Evolutionary conservation across 2,329 filamentous ascomycete species (phyloP).

Genomic region (Aaosphaeria pasadenensis): DNA sequence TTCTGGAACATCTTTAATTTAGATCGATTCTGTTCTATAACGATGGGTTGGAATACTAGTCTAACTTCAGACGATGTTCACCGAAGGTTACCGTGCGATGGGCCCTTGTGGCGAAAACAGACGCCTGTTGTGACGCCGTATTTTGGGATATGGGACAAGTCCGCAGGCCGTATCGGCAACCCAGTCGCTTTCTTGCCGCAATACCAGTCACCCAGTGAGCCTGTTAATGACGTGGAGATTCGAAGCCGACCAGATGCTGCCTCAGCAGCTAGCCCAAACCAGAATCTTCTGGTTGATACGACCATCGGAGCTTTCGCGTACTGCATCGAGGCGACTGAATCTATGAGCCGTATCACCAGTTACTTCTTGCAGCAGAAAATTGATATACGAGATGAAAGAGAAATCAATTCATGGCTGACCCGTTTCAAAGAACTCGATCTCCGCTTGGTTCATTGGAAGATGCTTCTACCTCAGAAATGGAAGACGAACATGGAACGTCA

Average conservation of each 20-base stretch:
- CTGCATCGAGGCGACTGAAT: slow-evolving; percentile 33
- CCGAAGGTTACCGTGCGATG: slow-evolving; percentile 36
- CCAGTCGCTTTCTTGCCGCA: slow-evolving; percentile 10
- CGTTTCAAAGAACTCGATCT: slow-evolving; percentile 30
- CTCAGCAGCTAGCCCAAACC: neutral
- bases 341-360: slow-evolving; percentile 31
- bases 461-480: slow-evolving; percentile 13
- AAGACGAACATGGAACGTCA: slow-evolving; percentile 16
- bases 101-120: slow-evolving; percentile 27
- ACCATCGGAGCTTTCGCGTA: slow-evolving; percentile 31
- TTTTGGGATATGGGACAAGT: slow-evolving; percentile 40
- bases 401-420: slow-evolving; percentile 34
- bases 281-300: slow-evolving; percentile 6
- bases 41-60: slow-evolving; percentile 36
- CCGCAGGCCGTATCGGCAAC: slow-evolving; percentile 8
- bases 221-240: neutral
- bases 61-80: slow-evolving; percentile 32
- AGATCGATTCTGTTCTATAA: slow-evolving; percentile 37
- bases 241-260: slow-evolving; percentile 3
- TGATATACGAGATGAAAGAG: slow-evolving; percentile 19
- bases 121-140: slow-evolving; percentile 32
- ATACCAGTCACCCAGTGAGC: neutral
- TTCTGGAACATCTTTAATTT: slow-evolving; percentile 40
- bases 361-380: slow-evolving; percentile 36
- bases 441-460: slow-evolving; percentile 21